These are phyloP conservation scores for Alternaria sp. DNA, from an alignment of 2,329 filamentous ascomycete species.

Conservation along the genomic window DNA sequence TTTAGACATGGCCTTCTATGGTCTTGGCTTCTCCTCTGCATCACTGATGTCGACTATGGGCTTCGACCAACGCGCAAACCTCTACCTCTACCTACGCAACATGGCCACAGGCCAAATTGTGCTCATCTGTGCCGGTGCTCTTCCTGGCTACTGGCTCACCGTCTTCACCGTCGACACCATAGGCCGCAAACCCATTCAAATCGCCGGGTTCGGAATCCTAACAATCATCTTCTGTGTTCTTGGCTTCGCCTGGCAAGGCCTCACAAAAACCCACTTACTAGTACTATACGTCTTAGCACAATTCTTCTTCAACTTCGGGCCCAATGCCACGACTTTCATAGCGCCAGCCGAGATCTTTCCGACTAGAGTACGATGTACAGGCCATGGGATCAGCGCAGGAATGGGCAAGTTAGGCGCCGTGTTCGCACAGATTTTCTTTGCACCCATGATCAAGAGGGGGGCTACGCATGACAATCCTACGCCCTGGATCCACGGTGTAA, in stretches of 20 bases:
- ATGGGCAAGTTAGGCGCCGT: constrained; percentile 58
- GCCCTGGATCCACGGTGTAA: constrained; percentile 74
- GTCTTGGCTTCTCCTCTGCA: constrained; percentile 75
- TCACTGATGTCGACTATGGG: constrained; percentile 75
- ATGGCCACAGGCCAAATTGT: constrained; percentile 81
- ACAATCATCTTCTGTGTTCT: constrained; percentile 58
- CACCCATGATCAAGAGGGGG: constrained; percentile 61
- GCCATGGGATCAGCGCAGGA: constrained; percentile 57
- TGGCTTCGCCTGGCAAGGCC: constrained; percentile 56
- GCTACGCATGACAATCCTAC: constrained; percentile 56
- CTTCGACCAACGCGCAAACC: constrained; percentile 67
- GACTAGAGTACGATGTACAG: constrained; percentile 56
- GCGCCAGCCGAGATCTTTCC: constrained; percentile 60
- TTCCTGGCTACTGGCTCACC: constrained; percentile 83
- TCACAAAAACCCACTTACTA: constrained; percentile 52
- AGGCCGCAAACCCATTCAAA: constrained; percentile 79
- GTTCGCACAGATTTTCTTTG: constrained; percentile 58
- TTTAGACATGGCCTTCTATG: constrained; percentile 65
- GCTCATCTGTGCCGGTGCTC: constrained; percentile 77
- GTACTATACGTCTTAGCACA: constrained; percentile 56
- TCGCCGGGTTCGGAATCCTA: constrained; percentile 59
- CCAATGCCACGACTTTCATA: constrained; percentile 60
- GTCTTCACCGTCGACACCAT: constrained; percentile 75
- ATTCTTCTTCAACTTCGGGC: constrained; percentile 63
- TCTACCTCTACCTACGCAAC: constrained; percentile 75